A percentile compares a stretch with the other conserved stretches of the same genome.
Evolutionary conservation across 768 basidiomycete genomes (phyloP).

Genomic region (Hortiboletus campestris): DNA sequence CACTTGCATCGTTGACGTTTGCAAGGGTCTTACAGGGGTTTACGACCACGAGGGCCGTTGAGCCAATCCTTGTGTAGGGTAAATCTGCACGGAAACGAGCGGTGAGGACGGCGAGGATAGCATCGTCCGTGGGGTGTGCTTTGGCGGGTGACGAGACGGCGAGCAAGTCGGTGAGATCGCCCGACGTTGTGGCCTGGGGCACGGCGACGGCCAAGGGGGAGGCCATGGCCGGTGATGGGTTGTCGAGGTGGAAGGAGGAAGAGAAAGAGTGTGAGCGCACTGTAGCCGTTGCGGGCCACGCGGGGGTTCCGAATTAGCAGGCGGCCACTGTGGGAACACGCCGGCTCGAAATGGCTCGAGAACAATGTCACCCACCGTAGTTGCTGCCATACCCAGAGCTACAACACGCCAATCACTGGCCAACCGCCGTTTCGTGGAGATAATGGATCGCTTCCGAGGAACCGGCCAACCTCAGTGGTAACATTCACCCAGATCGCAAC

Average conservation of each 20-base stretch:
- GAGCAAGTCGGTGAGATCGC: slow-evolving; percentile 50
- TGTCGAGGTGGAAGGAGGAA: slow-evolving; percentile 7
- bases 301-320: too few species aligned
- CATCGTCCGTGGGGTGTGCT: slow-evolving; percentile 55
- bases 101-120: slow-evolving; percentile 52
- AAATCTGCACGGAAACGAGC: slow-evolving; percentile 58
- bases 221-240: slow-evolving; percentile 37
- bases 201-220: slow-evolving; percentile 31
- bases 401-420: too few species aligned
- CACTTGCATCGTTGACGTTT: slow-evolving; percentile 54
- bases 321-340: too few species aligned
- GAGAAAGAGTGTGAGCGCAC: not conserved
- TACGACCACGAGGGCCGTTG: slow-evolving; percentile 51
- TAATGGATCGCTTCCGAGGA: too few species aligned
- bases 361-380: too few species aligned
- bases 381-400: too few species aligned
- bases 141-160: slow-evolving; percentile 37
- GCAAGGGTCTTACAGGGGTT: slow-evolving; percentile 61
- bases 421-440: too few species aligned
- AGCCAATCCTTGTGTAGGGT: slow-evolving; percentile 50
- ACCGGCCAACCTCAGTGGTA: too few species aligned
- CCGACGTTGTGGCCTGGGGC: slow-evolving; percentile 41
- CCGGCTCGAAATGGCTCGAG: too few species aligned
- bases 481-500: too few species aligned
- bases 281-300: too few species aligned